A percentile compares a stretch with the other conserved stretches of the same genome.
These are phyloP conservation scores for Nitzschia sp. DNA, from an alignment of 108 stramenopile species.

Conservation along the genomic window DNA sequence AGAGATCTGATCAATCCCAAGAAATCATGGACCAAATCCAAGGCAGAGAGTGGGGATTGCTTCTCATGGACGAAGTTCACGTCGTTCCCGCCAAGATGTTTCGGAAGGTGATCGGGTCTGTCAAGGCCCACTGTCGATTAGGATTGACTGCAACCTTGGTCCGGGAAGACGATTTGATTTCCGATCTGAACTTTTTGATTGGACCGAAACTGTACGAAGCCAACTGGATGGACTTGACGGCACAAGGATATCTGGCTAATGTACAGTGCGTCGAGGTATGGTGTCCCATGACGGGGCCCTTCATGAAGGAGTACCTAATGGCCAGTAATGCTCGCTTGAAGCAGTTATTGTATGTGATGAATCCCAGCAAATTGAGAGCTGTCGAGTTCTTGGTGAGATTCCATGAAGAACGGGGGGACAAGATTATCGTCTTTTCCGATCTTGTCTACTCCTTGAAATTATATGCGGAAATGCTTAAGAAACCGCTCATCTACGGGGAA, in stretches of 20 bases:
- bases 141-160: conserved; percentile 99
- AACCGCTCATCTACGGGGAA: conserved; percentile 93
- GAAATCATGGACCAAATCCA: conserved; percentile 90
- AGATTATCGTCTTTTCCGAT: conserved; percentile 98
- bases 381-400: conserved; percentile 90
- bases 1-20: conserved; percentile 83
- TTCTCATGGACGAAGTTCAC: conserved; percentile 98
- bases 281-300: conserved; percentile 98
- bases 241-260: conserved; percentile 95
- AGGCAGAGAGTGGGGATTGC: conserved; percentile 96
- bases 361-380: conserved; percentile 94
- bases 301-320: conserved; percentile 94
- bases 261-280: conserved; percentile 99
- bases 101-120: conserved; percentile 85
- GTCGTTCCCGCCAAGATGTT: conserved; percentile 96
- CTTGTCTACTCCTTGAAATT: conserved; percentile 89
- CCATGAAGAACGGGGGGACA: conserved; percentile 95
- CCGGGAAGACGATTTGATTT: conserved; percentile 97
- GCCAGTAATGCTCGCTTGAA: conserved; percentile 75
- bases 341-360: conserved; percentile 96
- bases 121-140: conserved; percentile 97
- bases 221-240: conserved; percentile 99
- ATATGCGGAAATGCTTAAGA: conserved; percentile 85
- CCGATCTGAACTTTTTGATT: conserved; percentile 96
- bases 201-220: conserved; percentile 99